Percentiles rank a stretch among this genome's conserved stretches.
phyloP scores from a whole-genome alignment of 257 asterid species.

The Avicennia marina region DNA sequence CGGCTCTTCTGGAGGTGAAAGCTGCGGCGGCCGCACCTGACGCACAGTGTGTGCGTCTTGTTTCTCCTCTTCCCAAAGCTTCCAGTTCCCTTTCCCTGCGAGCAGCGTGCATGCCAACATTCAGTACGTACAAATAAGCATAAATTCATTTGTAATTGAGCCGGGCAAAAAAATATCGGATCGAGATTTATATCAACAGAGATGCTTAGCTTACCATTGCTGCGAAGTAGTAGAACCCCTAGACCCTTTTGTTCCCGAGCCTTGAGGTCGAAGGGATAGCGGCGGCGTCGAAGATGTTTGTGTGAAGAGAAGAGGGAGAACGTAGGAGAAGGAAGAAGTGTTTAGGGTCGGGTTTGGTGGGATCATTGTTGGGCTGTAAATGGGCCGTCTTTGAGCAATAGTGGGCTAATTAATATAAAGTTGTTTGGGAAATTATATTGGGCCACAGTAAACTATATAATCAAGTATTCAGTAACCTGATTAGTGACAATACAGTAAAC shows the following conservation, averaged over 20 bases:
- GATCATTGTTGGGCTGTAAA: too few species aligned
- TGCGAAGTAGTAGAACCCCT: conserved; percentile 19
- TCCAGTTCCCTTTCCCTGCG: conserved; percentile 6
- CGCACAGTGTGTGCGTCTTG: conserved; percentile 17
- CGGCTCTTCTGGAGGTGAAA: conserved; percentile 5
- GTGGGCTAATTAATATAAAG: too few species aligned
- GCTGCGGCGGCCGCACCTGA: conserved; percentile 4
- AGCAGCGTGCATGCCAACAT: not conserved
- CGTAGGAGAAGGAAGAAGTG: too few species aligned
- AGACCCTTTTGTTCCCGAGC: too few species aligned
- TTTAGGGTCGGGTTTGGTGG: too few species aligned
- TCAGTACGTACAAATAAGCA: not conserved
- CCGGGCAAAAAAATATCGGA: too few species aligned
- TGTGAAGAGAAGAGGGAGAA: too few species aligned
- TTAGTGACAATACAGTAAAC: too few species aligned
- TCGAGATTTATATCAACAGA: not conserved
- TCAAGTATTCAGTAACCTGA: too few species aligned
- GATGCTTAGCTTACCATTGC: conserved; percentile 25
- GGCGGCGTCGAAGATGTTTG: conserved; percentile 17
- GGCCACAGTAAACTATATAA: too few species aligned
- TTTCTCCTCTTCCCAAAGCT: conserved; percentile 16
- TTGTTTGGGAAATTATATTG: too few species aligned
- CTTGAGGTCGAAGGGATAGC: not conserved
- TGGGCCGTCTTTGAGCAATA: too few species aligned
- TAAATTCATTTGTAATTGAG: not conserved